Conservation (phyloP, 176 grass and related monocot genomes). For the Tuctoria greenei region DNA sequence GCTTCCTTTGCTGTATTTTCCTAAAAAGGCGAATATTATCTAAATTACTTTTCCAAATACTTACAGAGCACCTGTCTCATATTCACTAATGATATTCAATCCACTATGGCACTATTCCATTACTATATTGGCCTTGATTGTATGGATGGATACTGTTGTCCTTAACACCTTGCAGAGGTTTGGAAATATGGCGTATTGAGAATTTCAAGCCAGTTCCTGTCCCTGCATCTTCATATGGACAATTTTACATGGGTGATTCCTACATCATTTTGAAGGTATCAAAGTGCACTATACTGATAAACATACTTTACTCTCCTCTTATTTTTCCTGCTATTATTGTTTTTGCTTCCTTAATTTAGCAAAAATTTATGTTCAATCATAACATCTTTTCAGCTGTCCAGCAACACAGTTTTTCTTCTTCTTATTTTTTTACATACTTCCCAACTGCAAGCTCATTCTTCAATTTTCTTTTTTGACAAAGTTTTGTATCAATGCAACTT, state of each 20-base stretch:
- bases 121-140: constrained; percentile 13
- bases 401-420: background rate
- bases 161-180: constrained; percentile 46
- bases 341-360: background rate
- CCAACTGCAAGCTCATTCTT: background rate
- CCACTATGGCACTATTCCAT: background rate
- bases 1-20: too few species aligned
- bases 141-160: constrained; percentile 12
- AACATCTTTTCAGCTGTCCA: constrained; percentile 7
- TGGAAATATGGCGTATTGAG: constrained; percentile 80
- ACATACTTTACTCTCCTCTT: background rate
- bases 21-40: background rate
- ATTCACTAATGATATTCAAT: background rate
- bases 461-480: constrained; percentile 1
- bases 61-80: constrained; percentile 1
- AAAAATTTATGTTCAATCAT: constrained; percentile 14
- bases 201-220: constrained; percentile 65
- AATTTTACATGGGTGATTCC: constrained; percentile 75
- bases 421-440: background rate
- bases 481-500: constrained; percentile 16
- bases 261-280: constrained; percentile 76
- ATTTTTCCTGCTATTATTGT: background rate
- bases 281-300: constrained; percentile 12
- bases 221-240: constrained; percentile 60
- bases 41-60: constrained; percentile 13